Evolutionary conservation across 2,329 filamentous ascomycete genomes (phyloP).

Genomic region (Penicillium janthinellum): DNA sequence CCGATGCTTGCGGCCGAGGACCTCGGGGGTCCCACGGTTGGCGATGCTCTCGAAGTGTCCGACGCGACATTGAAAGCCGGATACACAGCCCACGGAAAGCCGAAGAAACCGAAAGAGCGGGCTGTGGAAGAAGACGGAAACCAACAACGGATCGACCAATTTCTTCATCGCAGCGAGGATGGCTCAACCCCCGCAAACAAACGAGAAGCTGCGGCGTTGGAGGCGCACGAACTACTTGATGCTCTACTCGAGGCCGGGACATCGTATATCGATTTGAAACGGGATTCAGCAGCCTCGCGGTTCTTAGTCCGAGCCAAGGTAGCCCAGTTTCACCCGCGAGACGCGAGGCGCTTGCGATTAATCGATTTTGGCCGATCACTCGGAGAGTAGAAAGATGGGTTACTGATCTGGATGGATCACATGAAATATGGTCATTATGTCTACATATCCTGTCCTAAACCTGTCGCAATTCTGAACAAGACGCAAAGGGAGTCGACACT

Average conservation of each 20-base stretch:
- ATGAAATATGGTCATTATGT: conserved; percentile 18
- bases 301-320: conserved; percentile 59
- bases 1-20: conserved; percentile 80
- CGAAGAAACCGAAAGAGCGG: conserved; percentile 40
- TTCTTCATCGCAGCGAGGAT: conserved; percentile 44
- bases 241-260: conserved; percentile 49
- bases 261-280: conserved; percentile 51
- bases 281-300: conserved; percentile 55
- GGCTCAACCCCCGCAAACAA: conserved; percentile 40
- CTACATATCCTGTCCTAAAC: conserved; percentile 15
- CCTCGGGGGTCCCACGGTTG: conserved; percentile 78
- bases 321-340: conserved; percentile 58
- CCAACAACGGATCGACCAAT: conserved; percentile 55
- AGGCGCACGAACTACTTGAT: conserved; percentile 52
- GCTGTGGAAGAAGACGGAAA: conserved; percentile 35
- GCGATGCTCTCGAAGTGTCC: conserved; percentile 67
- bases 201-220: conserved; percentile 51
- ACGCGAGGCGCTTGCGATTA: conserved; percentile 54
- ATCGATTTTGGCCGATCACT: conserved; percentile 55
- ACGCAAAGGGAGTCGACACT: neutral
- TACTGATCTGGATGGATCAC: neutral
- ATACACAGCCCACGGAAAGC: conserved; percentile 56
- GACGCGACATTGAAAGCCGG: conserved; percentile 56
- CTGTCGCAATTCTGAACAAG: conserved; percentile 4
- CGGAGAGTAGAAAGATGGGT: conserved; percentile 23